phyloP scores from a whole-genome alignment of 2,329 filamentous ascomycete genomes.

The Fusarium cicatricum region DNA sequence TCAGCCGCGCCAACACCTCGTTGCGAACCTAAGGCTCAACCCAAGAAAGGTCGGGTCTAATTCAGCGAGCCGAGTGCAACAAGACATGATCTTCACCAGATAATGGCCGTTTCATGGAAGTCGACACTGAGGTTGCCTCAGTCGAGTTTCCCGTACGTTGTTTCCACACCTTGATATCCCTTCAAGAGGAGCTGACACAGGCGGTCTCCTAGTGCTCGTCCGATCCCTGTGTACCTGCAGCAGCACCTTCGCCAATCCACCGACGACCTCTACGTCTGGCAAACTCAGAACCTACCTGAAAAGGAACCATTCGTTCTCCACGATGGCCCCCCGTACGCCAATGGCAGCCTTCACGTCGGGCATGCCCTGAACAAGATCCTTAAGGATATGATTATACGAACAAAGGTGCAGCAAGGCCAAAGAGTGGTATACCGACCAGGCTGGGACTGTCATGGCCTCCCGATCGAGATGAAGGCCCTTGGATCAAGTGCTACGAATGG shows the following conservation, averaged over 20 bases:
- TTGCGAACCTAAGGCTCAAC: no score
- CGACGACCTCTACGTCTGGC: conserved; percentile 91
- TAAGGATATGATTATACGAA: conserved; percentile 90
- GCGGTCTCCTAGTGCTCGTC: conserved; percentile 56
- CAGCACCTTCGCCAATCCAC: conserved; percentile 78
- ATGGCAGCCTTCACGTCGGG: conserved; percentile 88
- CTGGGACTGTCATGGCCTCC: conserved; percentile 98
- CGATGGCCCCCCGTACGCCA: conserved; percentile 97
- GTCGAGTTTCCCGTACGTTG: conserved; percentile 73
- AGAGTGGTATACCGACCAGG: conserved; percentile 85
- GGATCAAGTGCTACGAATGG: conserved; percentile 58
- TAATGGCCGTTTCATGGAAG: conserved; percentile 71
- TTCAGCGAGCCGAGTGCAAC: conserved; percentile 5
- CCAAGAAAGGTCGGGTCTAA: no score
- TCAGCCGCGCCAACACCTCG: conserved; percentile 24
- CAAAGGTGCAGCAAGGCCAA: conserved; percentile 76
- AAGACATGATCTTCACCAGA: conserved; percentile 41
- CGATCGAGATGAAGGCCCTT: conserved; percentile 95
- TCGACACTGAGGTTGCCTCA: conserved; percentile 79
- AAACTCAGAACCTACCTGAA: conserved; percentile 65
- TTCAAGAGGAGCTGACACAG: conserved; percentile 29
- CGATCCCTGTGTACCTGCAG: conserved; percentile 57
- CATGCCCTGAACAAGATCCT: conserved; percentile 97
- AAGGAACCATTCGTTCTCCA: conserved; percentile 79
- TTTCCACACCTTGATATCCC: background rate